A percentile compares a stretch with the other conserved stretches of the same genome.
These are phyloP conservation scores for Hypoxylon fragiforme DNA, from an alignment of 495 filamentous ascomycete species.

Conservation along the genomic window DNA sequence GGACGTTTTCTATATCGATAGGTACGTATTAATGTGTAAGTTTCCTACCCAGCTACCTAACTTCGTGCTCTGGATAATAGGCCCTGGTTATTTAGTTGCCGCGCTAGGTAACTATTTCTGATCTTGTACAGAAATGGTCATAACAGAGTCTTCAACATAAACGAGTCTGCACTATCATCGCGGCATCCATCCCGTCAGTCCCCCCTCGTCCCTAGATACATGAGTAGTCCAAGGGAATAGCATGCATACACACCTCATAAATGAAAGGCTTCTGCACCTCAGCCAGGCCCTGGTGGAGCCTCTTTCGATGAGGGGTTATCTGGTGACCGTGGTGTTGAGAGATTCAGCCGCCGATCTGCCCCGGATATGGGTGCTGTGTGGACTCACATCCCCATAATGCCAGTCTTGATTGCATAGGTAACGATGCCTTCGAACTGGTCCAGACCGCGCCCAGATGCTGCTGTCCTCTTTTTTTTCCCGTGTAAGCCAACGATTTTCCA, in stretches of 20 bases:
- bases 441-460: constrained; percentile 19
- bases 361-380: constrained; percentile 17
- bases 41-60: too few species aligned
- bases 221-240: constrained; percentile 16
- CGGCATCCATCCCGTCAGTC: constrained; percentile 8
- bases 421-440: constrained; percentile 21
- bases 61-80: too few species aligned
- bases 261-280: constrained; percentile 8
- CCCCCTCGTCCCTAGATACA: constrained; percentile 5
- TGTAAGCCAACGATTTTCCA: constrained; percentile 10
- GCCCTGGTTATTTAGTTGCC: constrained; percentile 2
- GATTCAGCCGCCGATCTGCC: constrained; percentile 28
- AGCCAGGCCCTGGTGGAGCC: constrained; percentile 8
- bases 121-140: background rate
- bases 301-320: constrained; percentile 22
- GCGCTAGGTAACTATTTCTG: constrained; percentile 1
- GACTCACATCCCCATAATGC: constrained; percentile 22
- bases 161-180: constrained; percentile 13
- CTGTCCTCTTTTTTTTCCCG: too few species aligned
- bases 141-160: constrained; percentile 4
- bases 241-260: constrained; percentile 25
- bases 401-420: constrained; percentile 8
- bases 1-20: too few species aligned
- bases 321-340: constrained; percentile 10
- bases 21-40: too few species aligned